These are phyloP conservation scores for Aspergillus ochraceoroseus DNA, from an alignment of 2,329 filamentous ascomycete species.

Conservation along the genomic window DNA sequence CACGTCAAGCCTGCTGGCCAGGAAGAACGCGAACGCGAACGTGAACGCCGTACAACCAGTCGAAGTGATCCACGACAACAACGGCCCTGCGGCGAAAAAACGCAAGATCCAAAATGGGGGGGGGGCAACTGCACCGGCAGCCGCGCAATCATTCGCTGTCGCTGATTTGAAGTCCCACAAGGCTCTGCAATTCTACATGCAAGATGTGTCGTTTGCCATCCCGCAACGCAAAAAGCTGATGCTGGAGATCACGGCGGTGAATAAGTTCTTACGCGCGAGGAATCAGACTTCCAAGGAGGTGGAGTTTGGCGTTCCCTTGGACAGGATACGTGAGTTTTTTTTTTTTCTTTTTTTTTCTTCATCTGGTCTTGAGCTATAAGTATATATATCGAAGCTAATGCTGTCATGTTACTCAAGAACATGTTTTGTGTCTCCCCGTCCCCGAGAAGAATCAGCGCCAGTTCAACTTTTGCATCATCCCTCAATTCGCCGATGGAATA, in stretches of 20 bases:
- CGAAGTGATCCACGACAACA: slow-evolving; percentile 26
- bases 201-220: slow-evolving; percentile 57
- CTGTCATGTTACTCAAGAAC: slow-evolving; percentile 38
- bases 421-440: slow-evolving; percentile 58
- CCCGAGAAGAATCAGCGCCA: slow-evolving; percentile 61
- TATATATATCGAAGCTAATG: no score
- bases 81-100: slow-evolving; percentile 44
- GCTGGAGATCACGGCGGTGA: slow-evolving; percentile 50
- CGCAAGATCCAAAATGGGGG: slow-evolving; percentile 46
- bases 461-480: slow-evolving; percentile 59
- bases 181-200: slow-evolving; percentile 44
- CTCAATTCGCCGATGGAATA: slow-evolving; percentile 49
- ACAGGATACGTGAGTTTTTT: slow-evolving; percentile 44
- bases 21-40: no score
- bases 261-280: slow-evolving; percentile 45
- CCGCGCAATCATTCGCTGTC: slow-evolving; percentile 29
- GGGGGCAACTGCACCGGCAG: slow-evolving; percentile 11
- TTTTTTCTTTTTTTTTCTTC: neutral
- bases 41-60: slow-evolving; percentile 27
- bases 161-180: slow-evolving; percentile 34
- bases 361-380: neutral
- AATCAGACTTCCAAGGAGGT: slow-evolving; percentile 50
- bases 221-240: slow-evolving; percentile 61
- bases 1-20: slow-evolving; percentile 38
- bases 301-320: slow-evolving; percentile 51